These are phyloP conservation scores for Penicillium desertorum DNA, from an alignment of 495 filamentous ascomycete species.

Conservation along the genomic window DNA sequence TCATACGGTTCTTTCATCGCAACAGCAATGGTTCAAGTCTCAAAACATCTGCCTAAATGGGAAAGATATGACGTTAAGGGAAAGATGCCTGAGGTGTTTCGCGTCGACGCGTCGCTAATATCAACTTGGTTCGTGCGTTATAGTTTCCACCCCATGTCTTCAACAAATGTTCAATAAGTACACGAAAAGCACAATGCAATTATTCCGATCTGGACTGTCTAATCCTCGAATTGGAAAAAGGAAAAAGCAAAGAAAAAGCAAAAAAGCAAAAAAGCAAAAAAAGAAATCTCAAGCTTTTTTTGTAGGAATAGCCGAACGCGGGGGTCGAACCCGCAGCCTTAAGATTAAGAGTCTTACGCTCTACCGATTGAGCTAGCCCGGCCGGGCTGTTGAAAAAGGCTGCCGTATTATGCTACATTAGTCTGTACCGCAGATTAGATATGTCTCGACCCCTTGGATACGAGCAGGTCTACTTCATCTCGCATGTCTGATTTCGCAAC, in stretches of 20 bases:
- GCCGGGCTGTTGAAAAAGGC: conserved; percentile 28
- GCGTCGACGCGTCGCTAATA: conserved; percentile 33
- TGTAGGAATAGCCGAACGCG: conserved; percentile 52
- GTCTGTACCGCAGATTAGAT: too few relatives aligned
- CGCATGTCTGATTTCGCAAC: too few relatives aligned
- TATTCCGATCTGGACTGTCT: neutral
- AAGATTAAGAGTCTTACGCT: conserved; percentile 63
- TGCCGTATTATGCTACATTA: neutral
- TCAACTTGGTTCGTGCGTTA: conserved; percentile 10
- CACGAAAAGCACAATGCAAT: neutral
- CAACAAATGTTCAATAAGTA: neutral
- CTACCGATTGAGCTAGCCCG: conserved; percentile 60
- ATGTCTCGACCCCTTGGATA: too few relatives aligned
- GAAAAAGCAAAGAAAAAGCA: neutral
- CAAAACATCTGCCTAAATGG: neutral
- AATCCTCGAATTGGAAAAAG: neutral
- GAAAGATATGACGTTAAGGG: conserved; percentile 20
- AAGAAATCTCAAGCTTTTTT: conserved; percentile 2
- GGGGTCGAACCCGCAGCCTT: conserved; percentile 60
- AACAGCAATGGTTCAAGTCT: conserved; percentile 17
- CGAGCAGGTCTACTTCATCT: too few relatives aligned
- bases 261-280: neutral
- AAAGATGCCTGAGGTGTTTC: conserved; percentile 20
- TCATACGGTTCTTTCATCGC: conserved; percentile 38
- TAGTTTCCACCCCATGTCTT: neutral